Evolutionary conservation across 352 stramenopile genomes (phyloP).

Genomic region (Pythium aphanidermatum): DNA sequence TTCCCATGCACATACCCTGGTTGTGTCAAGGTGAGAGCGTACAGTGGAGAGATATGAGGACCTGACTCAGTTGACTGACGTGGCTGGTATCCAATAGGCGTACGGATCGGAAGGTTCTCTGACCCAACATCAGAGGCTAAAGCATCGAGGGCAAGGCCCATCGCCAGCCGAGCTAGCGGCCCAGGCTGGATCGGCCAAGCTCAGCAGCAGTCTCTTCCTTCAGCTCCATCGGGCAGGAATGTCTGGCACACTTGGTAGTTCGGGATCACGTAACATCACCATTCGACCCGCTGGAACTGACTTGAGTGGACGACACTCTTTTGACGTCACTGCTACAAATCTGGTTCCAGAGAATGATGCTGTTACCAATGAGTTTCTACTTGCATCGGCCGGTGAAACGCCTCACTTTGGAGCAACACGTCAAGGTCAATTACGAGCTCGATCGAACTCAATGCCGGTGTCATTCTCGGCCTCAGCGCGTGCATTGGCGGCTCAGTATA

Average conservation of each 20-base stretch:
- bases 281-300: constrained; percentile 55
- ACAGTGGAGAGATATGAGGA: background rate
- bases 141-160: constrained; percentile 40
- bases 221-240: constrained; percentile 34
- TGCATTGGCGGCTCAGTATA: background rate
- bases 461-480: constrained; percentile 22
- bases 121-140: constrained; percentile 75
- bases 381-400: constrained; percentile 8
- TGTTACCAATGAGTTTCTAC: constrained; percentile 4
- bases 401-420: constrained; percentile 1
- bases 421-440: constrained; percentile 37
- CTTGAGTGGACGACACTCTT: constrained; percentile 5
- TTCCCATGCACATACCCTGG: constrained; percentile 53
- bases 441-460: constrained; percentile 77
- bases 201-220: constrained; percentile 38
- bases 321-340: constrained; percentile 6
- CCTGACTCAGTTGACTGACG: background rate
- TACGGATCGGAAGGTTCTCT: constrained; percentile 78
- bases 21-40: constrained; percentile 47
- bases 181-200: constrained; percentile 14
- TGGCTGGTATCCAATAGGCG: too few species aligned
- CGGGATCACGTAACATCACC: constrained; percentile 27
- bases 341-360: constrained; percentile 17
- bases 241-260: constrained; percentile 1
- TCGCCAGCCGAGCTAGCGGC: constrained; percentile 16